These are phyloP conservation scores for Candida insectorum DNA, from an alignment of 805 yeast genomes.

Conservation along the genomic window DNA sequence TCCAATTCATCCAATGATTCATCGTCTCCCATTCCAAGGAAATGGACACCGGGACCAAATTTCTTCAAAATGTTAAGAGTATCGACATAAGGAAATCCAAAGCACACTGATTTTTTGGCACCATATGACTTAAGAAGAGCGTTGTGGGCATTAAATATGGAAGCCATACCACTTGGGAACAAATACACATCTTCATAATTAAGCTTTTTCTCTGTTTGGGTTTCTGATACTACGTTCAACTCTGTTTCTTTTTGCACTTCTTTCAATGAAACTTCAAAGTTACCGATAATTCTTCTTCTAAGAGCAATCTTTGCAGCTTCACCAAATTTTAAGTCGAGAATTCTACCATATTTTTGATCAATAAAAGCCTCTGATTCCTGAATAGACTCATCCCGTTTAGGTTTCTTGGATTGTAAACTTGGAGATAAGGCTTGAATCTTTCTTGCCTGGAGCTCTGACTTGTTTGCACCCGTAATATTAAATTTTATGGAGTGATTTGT, in stretches of 20 bases:
- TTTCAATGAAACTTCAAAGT: conserved; percentile 41
- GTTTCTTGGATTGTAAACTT: conserved; percentile 6
- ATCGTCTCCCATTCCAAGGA: conserved; percentile 81
- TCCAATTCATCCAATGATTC: conserved; percentile 65
- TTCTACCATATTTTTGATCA: conserved; percentile 90
- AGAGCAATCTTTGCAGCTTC: conserved; percentile 73
- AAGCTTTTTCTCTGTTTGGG: conserved; percentile 9
- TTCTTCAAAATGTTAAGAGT: conserved; percentile 80
- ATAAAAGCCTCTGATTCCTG: conserved; percentile 64
- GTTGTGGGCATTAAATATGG: conserved; percentile 80
- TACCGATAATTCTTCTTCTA: conserved; percentile 69
- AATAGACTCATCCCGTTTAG: conserved; percentile 21
- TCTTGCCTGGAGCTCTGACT: conserved; percentile 31
- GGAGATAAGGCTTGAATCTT: conserved; percentile 13
- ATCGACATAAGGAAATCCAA: conserved; percentile 95
- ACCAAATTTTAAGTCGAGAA: conserved; percentile 73
- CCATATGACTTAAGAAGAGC: conserved; percentile 35
- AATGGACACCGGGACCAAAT: conserved; percentile 89
- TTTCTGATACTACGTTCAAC: no score
- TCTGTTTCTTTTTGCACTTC: conserved; percentile 22
- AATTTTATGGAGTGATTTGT: conserved; percentile 6
- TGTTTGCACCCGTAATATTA: conserved; percentile 14
- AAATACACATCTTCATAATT: conserved; percentile 71
- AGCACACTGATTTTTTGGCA: conserved; percentile 72
- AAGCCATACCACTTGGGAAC: conserved; percentile 90